Evolutionary conservation across 164 flowering plant genomes (phyloP), one percentile per base, ranked within the genome.

Genomic region (Cinnamomum micranthum): DNA sequence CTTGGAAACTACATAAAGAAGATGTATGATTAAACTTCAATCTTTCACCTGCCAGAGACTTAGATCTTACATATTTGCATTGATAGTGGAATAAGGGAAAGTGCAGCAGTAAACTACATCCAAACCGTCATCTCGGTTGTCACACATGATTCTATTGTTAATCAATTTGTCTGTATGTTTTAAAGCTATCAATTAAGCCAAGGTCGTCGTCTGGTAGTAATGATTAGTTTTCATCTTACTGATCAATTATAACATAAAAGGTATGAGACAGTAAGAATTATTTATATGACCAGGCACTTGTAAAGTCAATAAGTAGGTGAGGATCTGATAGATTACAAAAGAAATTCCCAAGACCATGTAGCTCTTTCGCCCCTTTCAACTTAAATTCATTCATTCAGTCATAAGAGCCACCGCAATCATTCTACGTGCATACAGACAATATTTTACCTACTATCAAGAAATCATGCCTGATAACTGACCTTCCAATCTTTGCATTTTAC

Each of bases 1-100:
- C 89, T 69, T 86, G 99, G 74, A 95, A 93, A 23, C 98, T 95
- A 84, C 68, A 68, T 68, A 68, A 69, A 67, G 50, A 33, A 22
- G 35, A 50, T 25, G 11, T 31, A 15, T 66, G 47, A 66, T 27
- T 31, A 65, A 41, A 35, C 41, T 69, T 67, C 70, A 67, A 33
- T 17, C 70, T 9, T 33, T 31, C 9, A 67, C 13, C 70, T 33
- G 17, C 35, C 67, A 64, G 31, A 24, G 31, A 6, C 22, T 64
- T 12, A 55, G 14, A 64, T 17, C 6, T 6, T 64, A 64, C 22
- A 24, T 11, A 24, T 22, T 64, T 64, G 24, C 31, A 24, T 22
- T 22, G 2, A 64, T 64, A 64, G 28, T 20, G 67, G 28, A 64
- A 12, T 59, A 59, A 22, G 60, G 60, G n/a, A 14, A 22, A 64